Base-by-base conservation (phyloP, 1,139 yeast genomes). In the Taphrina wiesneri region DNA sequence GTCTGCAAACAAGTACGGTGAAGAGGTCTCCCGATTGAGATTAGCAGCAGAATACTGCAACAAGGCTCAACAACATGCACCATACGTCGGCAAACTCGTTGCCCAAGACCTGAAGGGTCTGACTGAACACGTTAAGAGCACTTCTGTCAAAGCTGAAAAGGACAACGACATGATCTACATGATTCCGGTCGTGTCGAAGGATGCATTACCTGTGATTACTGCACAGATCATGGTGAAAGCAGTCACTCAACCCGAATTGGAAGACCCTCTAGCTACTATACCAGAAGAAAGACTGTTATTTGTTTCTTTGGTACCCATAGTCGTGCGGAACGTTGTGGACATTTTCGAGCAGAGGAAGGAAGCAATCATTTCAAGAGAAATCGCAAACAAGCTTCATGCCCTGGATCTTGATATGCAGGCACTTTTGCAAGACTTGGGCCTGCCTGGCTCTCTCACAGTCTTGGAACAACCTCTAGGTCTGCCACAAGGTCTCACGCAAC, bases 101-200 rank as follows among this genome's bases (percentile, higher is more conserved):
- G 74, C 84, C 2, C 75, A 73, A 2, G 88, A 85, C 69, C 74
- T 83, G 6, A 74, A 75, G 26, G 85, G 85, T 0, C 80, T 87
- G 23, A 70, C 75, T 1, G 75, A 74, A 1, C 80, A 81, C 4
- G 79, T 88, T 0, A 73, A 76, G 3, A 79, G 79, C 0, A 78
- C 81, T 1, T 74, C 86, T n/a, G 76, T 78, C 17, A 78, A 82
- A 0, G 85, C 92, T 0, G 91, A 88, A 70, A 82, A 85, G 71
- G 97, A 91, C 70, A 91, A 91, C 73, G 93, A 90, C 72, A 79
- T 90, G 72, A 85, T 91, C 3, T 90, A 90, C 75, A 76, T 88
- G 56, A 86, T 87, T 69, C 76, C 79, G 0, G 85, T 90, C 0
- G 96, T 96, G 0, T 73, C 73, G 0, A 75, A 74, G 2, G 70